Base-by-base conservation (phyloP, 208 protist genomes). In the Tritrichomonas musculus region DNA sequence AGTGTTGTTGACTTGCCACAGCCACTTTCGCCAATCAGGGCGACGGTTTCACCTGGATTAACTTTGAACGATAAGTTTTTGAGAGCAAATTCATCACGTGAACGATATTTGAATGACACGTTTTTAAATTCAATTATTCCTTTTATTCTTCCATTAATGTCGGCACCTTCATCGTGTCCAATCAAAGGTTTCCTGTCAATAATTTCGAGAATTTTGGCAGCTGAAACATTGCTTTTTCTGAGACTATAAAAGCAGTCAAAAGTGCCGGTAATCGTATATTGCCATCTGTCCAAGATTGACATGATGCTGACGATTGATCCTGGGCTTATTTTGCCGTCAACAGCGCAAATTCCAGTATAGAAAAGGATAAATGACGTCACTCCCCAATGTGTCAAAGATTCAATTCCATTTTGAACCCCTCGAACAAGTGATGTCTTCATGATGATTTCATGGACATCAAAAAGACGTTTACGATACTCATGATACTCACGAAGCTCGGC, bases 11-110 rank as follows among this genome's bases (percentile, higher is more conserved):
- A 44, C 33, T 77, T 77, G 33, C 69, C 69, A 77, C 69, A 44
- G 0, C 69, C 69, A 44, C n/a, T 44, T 44, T 33, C 22, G 20
- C 69, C 69, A 77, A 77, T 33, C 2, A 77, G 20, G 36, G 69
- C 69, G 64, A 55, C 41, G 30, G 92, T 93, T 93, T 77, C 65
- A 41, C 93, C 93, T 22, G 94, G 57, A 25, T 41, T 5, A 80
- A 95, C 36, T 20, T 13, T 69, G 30, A 69, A 69, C 17, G 53
- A 60, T 60, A 60, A 60, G 17, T 60, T 60, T 22, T 60, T 17
- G 17, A 60, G 5, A 22, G 53, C 53, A 5, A 17, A 17, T 60
- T 60, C 53, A 60, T 60, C 53, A 22, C 53, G 5, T 60, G 11
- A 5, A 22, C 11, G 53, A 60, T 60, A 60, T 22, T 5, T 22